Conservation (phyloP, 2,329 filamentous ascomycete species). For the Emericellopsis cladophorae region DNA sequence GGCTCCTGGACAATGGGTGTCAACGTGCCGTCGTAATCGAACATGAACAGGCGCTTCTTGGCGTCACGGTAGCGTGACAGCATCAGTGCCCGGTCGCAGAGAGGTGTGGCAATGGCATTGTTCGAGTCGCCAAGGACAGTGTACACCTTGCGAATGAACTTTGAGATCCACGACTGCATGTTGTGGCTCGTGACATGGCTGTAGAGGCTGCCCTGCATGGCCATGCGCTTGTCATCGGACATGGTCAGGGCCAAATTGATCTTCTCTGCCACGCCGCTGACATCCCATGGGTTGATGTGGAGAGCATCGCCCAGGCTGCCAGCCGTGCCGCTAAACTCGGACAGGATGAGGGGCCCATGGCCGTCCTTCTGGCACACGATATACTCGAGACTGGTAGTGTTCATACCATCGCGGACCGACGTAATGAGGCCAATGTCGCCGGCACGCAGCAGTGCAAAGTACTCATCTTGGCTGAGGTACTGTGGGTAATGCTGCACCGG, state of each 20-base stretch:
- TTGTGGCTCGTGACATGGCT: conserved; percentile 75
- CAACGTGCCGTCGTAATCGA: conserved; percentile 95
- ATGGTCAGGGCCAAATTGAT: conserved; percentile 75
- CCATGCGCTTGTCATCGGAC: conserved; percentile 49
- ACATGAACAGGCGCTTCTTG: conserved; percentile 84
- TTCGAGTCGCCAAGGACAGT: conserved; percentile 69
- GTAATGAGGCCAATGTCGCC: conserved; percentile 91
- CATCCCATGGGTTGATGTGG: conserved; percentile 94
- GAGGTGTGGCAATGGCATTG: conserved; percentile 64
- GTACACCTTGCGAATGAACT: conserved; percentile 66
- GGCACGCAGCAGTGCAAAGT: conserved; percentile 83
- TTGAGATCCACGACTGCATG: conserved; percentile 74
- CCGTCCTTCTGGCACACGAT: conserved; percentile 82
- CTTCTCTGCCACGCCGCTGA: conserved; percentile 68
- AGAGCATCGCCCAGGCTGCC: conserved; percentile 76
- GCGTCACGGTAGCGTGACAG: conserved; percentile 63
- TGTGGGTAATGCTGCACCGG: conserved; percentile 93
- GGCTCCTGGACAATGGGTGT: conserved; percentile 93
- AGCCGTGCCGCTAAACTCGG: conserved; percentile 91
- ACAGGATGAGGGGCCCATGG: conserved; percentile 80
- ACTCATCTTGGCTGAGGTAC: conserved; percentile 80
- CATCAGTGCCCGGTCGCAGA: conserved; percentile 63
- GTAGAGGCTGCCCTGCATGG: conserved; percentile 66
- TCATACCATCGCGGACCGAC: conserved; percentile 94
- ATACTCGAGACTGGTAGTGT: conserved; percentile 92